Evolutionary conservation across 2,329 filamentous ascomycete species (phyloP).

Genomic region (Fusarium albosuccineum): DNA sequence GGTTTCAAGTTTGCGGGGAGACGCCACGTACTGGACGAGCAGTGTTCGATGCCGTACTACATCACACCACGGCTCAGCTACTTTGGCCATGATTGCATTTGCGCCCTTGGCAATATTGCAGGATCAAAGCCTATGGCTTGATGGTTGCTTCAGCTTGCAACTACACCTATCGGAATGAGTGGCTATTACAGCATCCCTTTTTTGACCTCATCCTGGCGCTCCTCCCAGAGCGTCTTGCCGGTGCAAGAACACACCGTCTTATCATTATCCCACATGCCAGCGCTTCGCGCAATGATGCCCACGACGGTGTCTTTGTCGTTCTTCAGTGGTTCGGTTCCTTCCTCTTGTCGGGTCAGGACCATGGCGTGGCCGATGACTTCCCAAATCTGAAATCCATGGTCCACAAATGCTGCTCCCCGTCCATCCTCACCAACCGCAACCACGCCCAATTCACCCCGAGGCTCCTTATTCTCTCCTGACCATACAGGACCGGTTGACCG

Average conservation of each 20-base stretch:
- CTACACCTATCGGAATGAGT: conserved; percentile 11
- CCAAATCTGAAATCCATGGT: conserved; percentile 89
- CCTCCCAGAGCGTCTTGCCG: conserved; percentile 98
- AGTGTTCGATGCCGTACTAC: conserved; percentile 14
- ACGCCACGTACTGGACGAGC: conserved; percentile 14
- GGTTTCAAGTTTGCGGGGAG: conserved; percentile 39
- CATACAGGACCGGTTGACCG: conserved; percentile 86
- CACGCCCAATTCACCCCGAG: conserved; percentile 73
- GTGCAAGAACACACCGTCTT: conserved; percentile 99
- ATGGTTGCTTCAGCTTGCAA: conserved; percentile 19
- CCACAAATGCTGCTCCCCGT: conserved; percentile 82
- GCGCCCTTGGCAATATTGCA: conserved; percentile 20
- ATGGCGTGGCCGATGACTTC: conserved; percentile 95
- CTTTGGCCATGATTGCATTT: conserved; percentile 21
- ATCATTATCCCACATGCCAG: conserved; percentile 98
- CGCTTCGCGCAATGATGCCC: conserved; percentile 93
- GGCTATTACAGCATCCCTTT: conserved; percentile 85
- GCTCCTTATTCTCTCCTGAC: conserved; percentile 66
- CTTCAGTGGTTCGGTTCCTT: conserved; percentile 64
- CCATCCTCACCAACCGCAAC: conserved; percentile 82
- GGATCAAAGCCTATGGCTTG: conserved; percentile 12
- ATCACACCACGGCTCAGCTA: conserved; percentile 35
- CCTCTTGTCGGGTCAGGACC: conserved; percentile 79
- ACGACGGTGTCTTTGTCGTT: conserved; percentile 90
- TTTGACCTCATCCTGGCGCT: conserved; percentile 87